Conservation (phyloP, 2,329 filamentous ascomycete species). For the Talaromyces atroroseus region DNA sequence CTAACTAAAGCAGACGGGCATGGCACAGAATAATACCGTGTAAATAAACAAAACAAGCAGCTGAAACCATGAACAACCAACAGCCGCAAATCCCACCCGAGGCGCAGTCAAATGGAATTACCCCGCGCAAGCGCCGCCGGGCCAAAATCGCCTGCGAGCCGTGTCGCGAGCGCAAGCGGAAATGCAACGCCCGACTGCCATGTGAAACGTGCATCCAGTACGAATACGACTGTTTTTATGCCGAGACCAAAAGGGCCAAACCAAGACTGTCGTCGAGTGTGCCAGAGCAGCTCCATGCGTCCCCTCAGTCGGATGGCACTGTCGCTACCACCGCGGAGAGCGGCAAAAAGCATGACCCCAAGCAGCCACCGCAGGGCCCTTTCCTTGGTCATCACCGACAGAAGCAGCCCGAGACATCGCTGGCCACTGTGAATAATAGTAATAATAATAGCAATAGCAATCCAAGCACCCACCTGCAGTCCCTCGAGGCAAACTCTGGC, state of each 20-base stretch:
- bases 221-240: conserved; percentile 51
- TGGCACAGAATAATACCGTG: not conserved
- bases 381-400: conserved; percentile 19
- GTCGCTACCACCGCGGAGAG: not conserved
- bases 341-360: not conserved
- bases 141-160: conserved; percentile 46
- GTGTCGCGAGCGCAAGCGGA: conserved; percentile 52
- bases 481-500: conserved; percentile 54
- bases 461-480: conserved; percentile 26
- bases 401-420: conserved; percentile 21
- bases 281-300: not conserved
- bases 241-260: not conserved
- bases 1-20: no score
- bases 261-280: not conserved
- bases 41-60: not conserved
- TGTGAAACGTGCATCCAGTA: conserved; percentile 51
- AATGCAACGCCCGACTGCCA: conserved; percentile 50
- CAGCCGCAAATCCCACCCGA: not conserved
- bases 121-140: conserved; percentile 27
- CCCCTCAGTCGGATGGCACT: not conserved
- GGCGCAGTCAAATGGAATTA: not conserved
- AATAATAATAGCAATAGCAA: conserved; percentile 5
- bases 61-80: not conserved
- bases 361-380: not conserved
- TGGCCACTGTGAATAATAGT: not conserved